Evolutionary conservation across 176 grass and related monocot species (phyloP).

Genomic region (Zoysia japonica): DNA sequence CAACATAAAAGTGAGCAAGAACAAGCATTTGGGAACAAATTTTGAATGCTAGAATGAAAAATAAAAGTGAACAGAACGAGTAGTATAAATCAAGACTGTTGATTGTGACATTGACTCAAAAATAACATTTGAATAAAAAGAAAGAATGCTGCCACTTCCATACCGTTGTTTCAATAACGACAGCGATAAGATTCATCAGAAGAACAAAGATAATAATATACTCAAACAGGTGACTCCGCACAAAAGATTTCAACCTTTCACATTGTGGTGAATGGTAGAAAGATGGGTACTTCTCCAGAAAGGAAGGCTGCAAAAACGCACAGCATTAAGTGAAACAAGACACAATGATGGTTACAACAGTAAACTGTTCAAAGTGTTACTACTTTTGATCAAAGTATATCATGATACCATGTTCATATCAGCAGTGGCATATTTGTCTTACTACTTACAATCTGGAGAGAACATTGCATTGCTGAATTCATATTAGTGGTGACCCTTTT

Average conservation of each 20-base stretch:
- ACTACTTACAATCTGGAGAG: neutral
- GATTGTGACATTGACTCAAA: constrained; percentile 27
- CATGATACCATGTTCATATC: neutral
- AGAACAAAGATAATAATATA: constrained; percentile 73
- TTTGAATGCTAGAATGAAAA: no score
- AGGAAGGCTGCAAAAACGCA: constrained; percentile 81
- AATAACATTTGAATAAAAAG: constrained; percentile 21
- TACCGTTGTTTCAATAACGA: constrained; percentile 98
- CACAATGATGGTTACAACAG: constrained; percentile 2
- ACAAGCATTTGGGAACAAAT: no score
- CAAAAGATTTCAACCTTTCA: constrained; percentile 74
- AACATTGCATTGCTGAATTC: neutral
- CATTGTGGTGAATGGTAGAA: constrained; percentile 78
- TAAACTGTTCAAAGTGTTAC: neutral
- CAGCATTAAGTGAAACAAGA: constrained; percentile 44
- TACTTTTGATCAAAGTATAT: neutral
- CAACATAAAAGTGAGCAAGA: neutral
- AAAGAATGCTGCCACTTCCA: constrained; percentile 18
- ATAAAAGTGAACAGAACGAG: neutral
- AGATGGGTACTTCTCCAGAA: constrained; percentile 75
- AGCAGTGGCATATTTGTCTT: neutral
- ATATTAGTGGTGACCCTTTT: neutral
- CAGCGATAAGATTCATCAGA: constrained; percentile 82
- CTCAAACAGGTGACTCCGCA: constrained; percentile 69
- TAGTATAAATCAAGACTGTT: constrained; percentile 8